phyloP scores from a whole-genome alignment of 1,284 basidiomycete genomes.

The Rhodotorula sp. region DNA sequence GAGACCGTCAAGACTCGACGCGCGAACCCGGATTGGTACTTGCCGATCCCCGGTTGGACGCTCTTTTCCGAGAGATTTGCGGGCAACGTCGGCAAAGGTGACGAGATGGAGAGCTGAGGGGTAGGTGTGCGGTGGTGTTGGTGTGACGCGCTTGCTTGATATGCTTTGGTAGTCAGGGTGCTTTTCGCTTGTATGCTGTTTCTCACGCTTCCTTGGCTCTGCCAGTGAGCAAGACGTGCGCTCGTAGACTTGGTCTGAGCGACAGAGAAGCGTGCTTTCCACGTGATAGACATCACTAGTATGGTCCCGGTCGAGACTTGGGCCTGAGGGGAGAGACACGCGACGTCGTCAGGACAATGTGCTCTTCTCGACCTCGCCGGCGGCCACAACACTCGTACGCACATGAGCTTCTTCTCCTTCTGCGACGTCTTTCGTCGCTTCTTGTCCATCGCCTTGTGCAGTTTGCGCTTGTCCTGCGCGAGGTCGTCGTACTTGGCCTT shows the following conservation, averaged over 20 bases:
- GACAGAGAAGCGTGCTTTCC: not conserved
- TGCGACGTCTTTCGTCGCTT: slow-evolving; percentile 37
- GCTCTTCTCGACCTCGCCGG: not conserved
- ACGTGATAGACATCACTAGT: not conserved
- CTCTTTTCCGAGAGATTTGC: not conserved
- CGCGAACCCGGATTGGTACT: not conserved
- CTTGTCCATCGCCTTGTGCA: slow-evolving; percentile 43
- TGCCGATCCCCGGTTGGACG: not conserved
- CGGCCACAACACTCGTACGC: not conserved
- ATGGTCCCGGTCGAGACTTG: not conserved
- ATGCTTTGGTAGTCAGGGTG: too few species aligned
- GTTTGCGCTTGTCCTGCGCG: slow-evolving; percentile 42
- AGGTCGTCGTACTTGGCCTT: slow-evolving; percentile 43
- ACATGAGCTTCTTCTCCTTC: slow-evolving; percentile 42
- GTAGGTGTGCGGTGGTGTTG: too few species aligned
- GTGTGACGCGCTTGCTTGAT: too few species aligned
- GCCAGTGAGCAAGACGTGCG: not conserved
- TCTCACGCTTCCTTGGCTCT: not conserved
- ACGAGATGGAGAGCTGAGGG: too few species aligned
- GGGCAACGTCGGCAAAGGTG: not conserved
- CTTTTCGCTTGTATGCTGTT: too few species aligned
- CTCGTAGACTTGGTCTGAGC: not conserved
- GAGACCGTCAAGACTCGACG: not conserved
- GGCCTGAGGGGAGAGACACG: not conserved
- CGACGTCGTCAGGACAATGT: not conserved